Evolutionary conservation across 495 filamentous ascomycete species (phyloP), one percentile per base, ranked within the genome.

Genomic region (Xylaria bambusicola): DNA sequence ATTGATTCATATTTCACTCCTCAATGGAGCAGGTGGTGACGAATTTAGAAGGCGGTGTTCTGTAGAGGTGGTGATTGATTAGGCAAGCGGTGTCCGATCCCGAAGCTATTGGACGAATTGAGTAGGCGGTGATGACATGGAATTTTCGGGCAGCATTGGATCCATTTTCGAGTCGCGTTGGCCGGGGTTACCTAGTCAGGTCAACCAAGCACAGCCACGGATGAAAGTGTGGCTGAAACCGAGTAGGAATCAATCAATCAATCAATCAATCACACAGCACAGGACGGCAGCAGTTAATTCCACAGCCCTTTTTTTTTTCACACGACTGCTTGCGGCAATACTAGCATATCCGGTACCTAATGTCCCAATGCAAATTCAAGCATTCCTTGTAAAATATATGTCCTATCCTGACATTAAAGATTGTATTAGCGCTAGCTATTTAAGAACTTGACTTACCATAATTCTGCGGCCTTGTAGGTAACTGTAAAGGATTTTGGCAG

Each of bases 1-100:
- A n/a, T n/a, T n/a, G n/a, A 10, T 10, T 33, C 10, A 33, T 10
- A 33, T 61, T 52, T 55, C 50, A 17, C 56, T 61, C 17, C 36
- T 38, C 13, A 38, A 38, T 38, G 15, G 15, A 38, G 36, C 36
- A 38, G 13, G 36, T 13, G 13, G 36, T 38, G 13, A 15, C 15
- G 13, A 38, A 38, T 15, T 38, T 38, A 38, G 13, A 38, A 38
- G 13, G 36, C 36, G 13, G 36, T 38, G 12, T 38, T 38, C 13
- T 38, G 13, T 38, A 15, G 13, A 38, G 13, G 36, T 38, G 13
- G 15, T 38, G 13, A 38, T 38, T 9, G 13, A 38, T 38, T 38
- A 38, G 13, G 36, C 36, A 38, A 38, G 36, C 36, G 36, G 36
- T 38, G 13, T 38, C 15, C 13, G 6, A 38, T 15, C 13, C 15